Conservation (phyloP, 2,329 filamentous ascomycete genomes). For the Verticillium albo-atrum region DNA sequence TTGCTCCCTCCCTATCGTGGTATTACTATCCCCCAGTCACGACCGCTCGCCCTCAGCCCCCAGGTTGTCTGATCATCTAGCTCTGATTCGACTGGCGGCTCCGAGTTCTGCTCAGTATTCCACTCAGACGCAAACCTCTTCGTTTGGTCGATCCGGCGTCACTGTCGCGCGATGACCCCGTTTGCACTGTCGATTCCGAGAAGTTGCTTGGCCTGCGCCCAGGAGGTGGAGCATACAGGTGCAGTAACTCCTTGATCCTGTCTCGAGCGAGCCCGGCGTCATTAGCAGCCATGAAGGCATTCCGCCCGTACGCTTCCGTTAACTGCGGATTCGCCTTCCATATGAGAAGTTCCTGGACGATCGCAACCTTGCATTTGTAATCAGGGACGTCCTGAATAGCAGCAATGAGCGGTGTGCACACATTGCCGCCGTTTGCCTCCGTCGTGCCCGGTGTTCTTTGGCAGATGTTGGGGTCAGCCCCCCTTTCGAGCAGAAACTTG, state of each 20-base stretch:
- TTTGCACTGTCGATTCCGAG: constrained; percentile 4
- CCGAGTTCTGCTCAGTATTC: neutral
- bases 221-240: neutral
- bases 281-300: constrained; percentile 4
- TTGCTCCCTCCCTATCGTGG: too few relatives aligned
- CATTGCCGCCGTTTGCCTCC: neutral
- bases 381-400: constrained; percentile 19
- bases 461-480: constrained; percentile 18
- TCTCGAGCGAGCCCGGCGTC: constrained; percentile 8
- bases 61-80: neutral
- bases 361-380: constrained; percentile 14
- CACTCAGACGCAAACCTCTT: neutral
- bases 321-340: constrained; percentile 16
- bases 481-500: constrained; percentile 12
- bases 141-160: neutral
- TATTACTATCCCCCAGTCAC: too few relatives aligned
- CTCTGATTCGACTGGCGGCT: neutral
- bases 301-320: constrained; percentile 6
- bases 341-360: constrained; percentile 16
- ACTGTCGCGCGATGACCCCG: constrained; percentile 5
- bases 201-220: constrained; percentile 2
- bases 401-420: constrained; percentile 18
- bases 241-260: constrained; percentile 9
- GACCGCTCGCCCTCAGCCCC: too few relatives aligned
- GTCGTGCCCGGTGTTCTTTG: constrained; percentile 9